A percentile compares a stretch with the other conserved stretches of the same genome.
Evolutionary conservation across 2,329 filamentous ascomycete species (phyloP).

Genomic region (Fusarium sterilihyphosum): DNA sequence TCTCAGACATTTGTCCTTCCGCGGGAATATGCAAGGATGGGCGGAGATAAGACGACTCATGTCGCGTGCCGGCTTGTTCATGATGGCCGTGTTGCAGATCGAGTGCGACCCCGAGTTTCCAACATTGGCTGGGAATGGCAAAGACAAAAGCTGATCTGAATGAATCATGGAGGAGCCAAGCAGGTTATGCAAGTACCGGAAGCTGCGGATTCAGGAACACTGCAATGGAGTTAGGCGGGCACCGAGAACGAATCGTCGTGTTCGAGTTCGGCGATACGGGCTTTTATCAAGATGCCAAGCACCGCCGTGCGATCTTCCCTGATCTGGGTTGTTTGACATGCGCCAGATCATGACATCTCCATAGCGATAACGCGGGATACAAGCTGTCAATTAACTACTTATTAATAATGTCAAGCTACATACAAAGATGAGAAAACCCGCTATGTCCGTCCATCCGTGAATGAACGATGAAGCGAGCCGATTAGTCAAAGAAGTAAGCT

Average conservation of each 20-base stretch:
- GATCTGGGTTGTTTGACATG: background rate
- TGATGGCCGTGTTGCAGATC: background rate
- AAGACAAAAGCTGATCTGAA: background rate
- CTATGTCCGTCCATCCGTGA: background rate
- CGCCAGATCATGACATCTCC: constrained; percentile 11
- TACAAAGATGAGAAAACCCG: background rate
- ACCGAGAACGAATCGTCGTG: constrained; percentile 22
- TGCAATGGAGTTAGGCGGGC: constrained; percentile 4
- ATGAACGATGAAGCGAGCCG: background rate
- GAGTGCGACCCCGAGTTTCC: background rate
- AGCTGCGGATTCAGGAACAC: constrained; percentile 25
- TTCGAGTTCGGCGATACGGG: constrained; percentile 24
- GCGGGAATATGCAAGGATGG: constrained; percentile 4
- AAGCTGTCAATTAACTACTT: constrained; percentile 15
- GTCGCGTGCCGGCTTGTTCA: constrained; percentile 1
- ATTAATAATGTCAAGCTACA: constrained; percentile 16
- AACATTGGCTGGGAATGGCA: background rate
- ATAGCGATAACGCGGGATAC: background rate
- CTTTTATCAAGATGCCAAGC: constrained; percentile 24
- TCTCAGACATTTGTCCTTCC: constrained; percentile 7
- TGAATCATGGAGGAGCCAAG: constrained; percentile 5
- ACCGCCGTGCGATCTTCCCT: constrained; percentile 2
- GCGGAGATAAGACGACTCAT: background rate
- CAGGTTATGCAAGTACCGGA: constrained; percentile 17
- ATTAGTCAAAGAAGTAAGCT: constrained; percentile 16